Evolutionary conservation across 306 rosid genomes (phyloP).

Genomic region (Cicer chorassanicum): DNA sequence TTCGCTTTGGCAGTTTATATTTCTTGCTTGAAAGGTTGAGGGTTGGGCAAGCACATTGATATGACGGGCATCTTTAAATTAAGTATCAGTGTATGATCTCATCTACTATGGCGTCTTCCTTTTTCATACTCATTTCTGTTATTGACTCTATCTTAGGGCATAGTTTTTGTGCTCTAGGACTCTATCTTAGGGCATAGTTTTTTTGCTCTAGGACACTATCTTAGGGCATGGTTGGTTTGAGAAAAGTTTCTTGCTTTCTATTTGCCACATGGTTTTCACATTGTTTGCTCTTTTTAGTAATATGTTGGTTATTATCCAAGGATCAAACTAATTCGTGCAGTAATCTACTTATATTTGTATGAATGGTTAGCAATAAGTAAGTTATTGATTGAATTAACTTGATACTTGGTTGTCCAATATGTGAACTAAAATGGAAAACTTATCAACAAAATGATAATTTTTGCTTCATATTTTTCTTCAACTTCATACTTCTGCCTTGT

Average conservation of each 20-base stretch:
- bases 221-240: not conserved
- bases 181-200: not conserved
- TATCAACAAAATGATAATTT: constrained; percentile 10
- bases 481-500: not conserved
- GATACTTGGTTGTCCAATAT: constrained; percentile 13
- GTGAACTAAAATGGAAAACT: constrained; percentile 8
- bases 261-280: not conserved
- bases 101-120: not conserved
- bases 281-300: no score
- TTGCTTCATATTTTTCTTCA: constrained; percentile 28
- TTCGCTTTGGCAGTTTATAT: not conserved
- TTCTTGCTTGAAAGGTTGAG: not conserved
- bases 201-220: not conserved
- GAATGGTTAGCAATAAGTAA: constrained; percentile 21
- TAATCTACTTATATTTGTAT: not conserved
- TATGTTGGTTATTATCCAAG: constrained; percentile 10
- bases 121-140: not conserved
- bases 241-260: not conserved
- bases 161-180: not conserved
- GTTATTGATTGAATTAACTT: constrained; percentile 11
- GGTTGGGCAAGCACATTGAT: not conserved
- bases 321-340: not conserved
- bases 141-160: not conserved
- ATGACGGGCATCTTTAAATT: not conserved
- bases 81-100: not conserved